A percentile compares a stretch with the other conserved stretches of the same genome.
Conservation (phyloP, 306 rosid species). For the Mimosa bimucronata region DNA sequence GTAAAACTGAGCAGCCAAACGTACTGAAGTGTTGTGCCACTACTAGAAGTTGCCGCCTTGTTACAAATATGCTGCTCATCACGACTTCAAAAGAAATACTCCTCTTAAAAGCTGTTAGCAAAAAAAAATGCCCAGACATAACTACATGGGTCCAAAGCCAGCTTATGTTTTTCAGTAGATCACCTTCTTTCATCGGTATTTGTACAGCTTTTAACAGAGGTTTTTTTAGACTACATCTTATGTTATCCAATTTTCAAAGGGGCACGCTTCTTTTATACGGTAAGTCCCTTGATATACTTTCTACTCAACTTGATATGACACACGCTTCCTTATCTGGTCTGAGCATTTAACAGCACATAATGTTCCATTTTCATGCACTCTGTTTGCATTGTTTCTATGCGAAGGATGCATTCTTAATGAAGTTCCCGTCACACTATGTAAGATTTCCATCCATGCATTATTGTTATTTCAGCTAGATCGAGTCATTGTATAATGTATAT, state of each 20-base stretch:
- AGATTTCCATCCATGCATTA: background rate
- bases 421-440: background rate
- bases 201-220: background rate
- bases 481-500: constrained; percentile 10
- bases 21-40: too few species aligned
- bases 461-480: constrained; percentile 4
- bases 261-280: background rate
- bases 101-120: background rate
- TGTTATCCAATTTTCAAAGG: background rate
- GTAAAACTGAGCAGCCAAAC: too few species aligned
- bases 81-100: background rate
- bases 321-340: background rate
- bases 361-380: too few species aligned
- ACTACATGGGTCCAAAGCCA: background rate
- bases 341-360: background rate
- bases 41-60: background rate
- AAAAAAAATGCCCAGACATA: background rate
- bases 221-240: background rate
- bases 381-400: constrained; percentile 13
- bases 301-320: background rate
- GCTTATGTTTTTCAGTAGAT: background rate
- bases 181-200: background rate
- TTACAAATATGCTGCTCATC: constrained; percentile 8
- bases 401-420: background rate
- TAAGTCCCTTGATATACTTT: background rate